Conservation (phyloP, 805 yeast species). For the Yamadazyma endophytica region DNA sequence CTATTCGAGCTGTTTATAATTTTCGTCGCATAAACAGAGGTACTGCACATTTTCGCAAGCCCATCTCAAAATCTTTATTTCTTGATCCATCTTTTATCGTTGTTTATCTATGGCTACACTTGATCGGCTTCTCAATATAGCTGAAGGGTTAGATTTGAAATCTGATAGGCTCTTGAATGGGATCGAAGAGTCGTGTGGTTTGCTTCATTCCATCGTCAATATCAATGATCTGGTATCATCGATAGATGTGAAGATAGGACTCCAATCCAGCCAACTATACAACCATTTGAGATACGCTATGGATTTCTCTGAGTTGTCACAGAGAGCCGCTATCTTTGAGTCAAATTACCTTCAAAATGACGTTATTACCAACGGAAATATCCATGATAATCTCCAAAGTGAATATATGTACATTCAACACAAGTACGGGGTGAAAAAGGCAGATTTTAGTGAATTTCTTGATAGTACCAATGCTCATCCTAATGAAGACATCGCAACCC, state of each 20-base stretch:
- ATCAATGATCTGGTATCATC: slow-evolving; percentile 18
- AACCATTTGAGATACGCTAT: slow-evolving; percentile 19
- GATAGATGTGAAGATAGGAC: slow-evolving; percentile 27
- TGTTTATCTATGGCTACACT: slow-evolving; percentile 14
- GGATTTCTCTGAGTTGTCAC: slow-evolving; percentile 26
- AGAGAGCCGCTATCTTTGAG: slow-evolving; percentile 31
- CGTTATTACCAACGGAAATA: slow-evolving; percentile 24
- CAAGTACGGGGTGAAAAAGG: slow-evolving; percentile 7
- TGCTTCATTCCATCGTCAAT: slow-evolving; percentile 17
- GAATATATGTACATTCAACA: slow-evolving; percentile 25
- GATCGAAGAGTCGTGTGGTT: slow-evolving; percentile 19
- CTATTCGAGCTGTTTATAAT: too few relatives aligned
- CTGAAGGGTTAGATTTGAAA: slow-evolving; percentile 25
- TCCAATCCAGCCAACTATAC: slow-evolving; percentile 16
- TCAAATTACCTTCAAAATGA: slow-evolving; percentile 29
- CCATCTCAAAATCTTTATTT: neutral
- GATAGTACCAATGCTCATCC: neutral
- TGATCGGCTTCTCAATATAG: slow-evolving; percentile 26
- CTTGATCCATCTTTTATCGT: slow-evolving; percentile 1
- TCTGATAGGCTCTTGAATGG: slow-evolving; percentile 20
- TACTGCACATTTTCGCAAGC: too few relatives aligned
- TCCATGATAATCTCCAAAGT: slow-evolving; percentile 22
- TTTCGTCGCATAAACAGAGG: too few relatives aligned
- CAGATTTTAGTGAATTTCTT: neutral
- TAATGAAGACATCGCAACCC: too few relatives aligned